Base-by-base conservation (phyloP, 2,329 filamentous ascomycete species). In the Fusarium tupiense region DNA sequence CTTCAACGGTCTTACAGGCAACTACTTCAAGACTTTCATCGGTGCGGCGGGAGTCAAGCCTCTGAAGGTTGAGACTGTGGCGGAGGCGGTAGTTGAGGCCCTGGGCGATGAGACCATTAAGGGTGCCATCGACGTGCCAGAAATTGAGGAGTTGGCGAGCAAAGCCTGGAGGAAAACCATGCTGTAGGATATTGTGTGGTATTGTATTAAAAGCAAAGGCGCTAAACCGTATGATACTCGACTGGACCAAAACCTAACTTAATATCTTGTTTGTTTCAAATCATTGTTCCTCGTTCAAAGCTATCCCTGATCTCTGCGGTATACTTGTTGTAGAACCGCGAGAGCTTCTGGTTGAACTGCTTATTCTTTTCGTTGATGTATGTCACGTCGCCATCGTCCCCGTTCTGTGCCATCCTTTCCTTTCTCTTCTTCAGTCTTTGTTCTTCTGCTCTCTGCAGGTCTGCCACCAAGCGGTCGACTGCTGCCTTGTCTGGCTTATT, bases 331-430 rank as follows among this genome's bases (percentile, higher is more conserved):
- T 99, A 99, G 86, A 98, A 99, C 76, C 96, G 89, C 61, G 93
- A 88, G 83, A 99, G 87, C 86, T 99, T 98, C 86, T 97, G 92
- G 90, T 99, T 99, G 87, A 99, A 99, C 88, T 98, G 95, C 88
- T 98, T 98, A 88, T 99, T 99, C 92, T 99, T 98, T 85, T 98
- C 95, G 85, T 99, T 99, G 89, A 99, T 99, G 84, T 98, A 98
- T 13, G 96, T 98, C 78, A 98, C 93, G 83, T 99, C 96, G 35
- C 91, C 92, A 54, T 95, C 93, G 73, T 97, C 95, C 67, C 95
- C 94, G 72, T 92, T 92, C 81, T 91, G 90, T 19, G 90, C 90
- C 81, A 93, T 91, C 61, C 95, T 89, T 75, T 97, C 94, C 81
- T 90, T 91, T 78, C 95, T 89, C 86, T 97, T 97, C 88, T 95